Base-by-base conservation (phyloP, 176 grass and related monocot genomes). In the Aegilops speltoides region DNA sequence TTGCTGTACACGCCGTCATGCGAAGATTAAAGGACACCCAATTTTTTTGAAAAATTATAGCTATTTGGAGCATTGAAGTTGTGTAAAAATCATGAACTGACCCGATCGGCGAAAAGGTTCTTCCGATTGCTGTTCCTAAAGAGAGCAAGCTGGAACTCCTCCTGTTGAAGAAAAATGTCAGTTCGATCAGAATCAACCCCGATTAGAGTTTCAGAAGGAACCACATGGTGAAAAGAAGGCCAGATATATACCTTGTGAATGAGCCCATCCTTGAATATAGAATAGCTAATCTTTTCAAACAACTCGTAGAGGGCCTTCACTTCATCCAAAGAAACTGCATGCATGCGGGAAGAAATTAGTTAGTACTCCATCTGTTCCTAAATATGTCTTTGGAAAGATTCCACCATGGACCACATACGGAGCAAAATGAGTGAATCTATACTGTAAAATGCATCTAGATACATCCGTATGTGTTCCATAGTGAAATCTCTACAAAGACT, bases 71-170 rank as follows among this genome's bases (percentile, higher is more conserved):
- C 0, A 48, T 17, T 74, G 38, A 28, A 68, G 19, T 1, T 50
- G 22, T 22, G 13, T 48, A 45, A 7, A 41, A 72, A 8, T 56
- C 31, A 56, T 71, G 31, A 76, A 84, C 88, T 82, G 15, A 97
- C 95, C 85, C 90, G 86, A 77, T 97, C 90, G 4, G 95, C 84
- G 32, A 97, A 97, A 70, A 97, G 54, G 64, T 92, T 97, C 15
- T 86, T 92, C 69, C 37, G 87, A 23, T 86, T 82, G 46, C 90
- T 92, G 71, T 94, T 97, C 80, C 86, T 91, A 86, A 94, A 94
- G 64, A 97, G 95, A 20, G 92, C 92, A 63, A 97, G 86, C 38
- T 92, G 90, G 77, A 97, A 91, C 71, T 97, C 92, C 91, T 97
- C 95, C 94, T 97, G 85, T 57, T 36, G 0, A 54, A 77, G 31